Base-by-base conservation (phyloP, 345 rosid genomes). In the Acer campestre region DNA sequence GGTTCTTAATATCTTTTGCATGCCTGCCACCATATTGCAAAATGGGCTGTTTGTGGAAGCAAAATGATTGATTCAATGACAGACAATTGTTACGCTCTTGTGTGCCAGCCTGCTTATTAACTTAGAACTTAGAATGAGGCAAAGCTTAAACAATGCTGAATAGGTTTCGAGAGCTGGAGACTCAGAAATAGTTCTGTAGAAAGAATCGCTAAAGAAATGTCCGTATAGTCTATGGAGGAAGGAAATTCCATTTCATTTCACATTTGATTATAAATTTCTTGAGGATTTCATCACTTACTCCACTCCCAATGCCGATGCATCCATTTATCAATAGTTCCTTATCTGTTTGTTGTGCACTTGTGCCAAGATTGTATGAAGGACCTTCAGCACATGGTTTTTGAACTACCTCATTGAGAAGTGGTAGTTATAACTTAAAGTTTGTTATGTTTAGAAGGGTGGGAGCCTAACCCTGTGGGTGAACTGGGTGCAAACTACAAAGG, bases 91-190 rank as follows among this genome's bases (percentile, higher is more conserved):
- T 49, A 49, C 27, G 55, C 68, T 61, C 67, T 42, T 27, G 48
- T 48, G 10, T 75, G 12, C 40, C 51, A n/a, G 42, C 31, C 22
- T 64, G 5, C 17, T 67, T 67, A 56, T 48, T 48, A 8, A 56
- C 12, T 61, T 69, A 61, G 46, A 67, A 58, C 18, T 67, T 67
- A 73, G 55, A 80, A 65, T 9, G 12, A 20, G 44, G 62, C 13
- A 70, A 70, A 16, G n/a, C 7, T 29, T 67, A 35, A 53, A 22
- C 53, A 75, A 66, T 75, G 53, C 63, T 14, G 61, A 17, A 29
- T 48, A 63, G 29, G n/a, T 64, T 62, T 64, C 49, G n/a, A 46
- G 27, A 66, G 71, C 35, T 67, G 62, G 48, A 74, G 61, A 62
- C 61, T 74, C 46, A 44, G 61, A 27, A 62, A 63, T 25, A 29